Conservation (phyloP, 1,284 basidiomycete species). For the Singerocomus inundabilis region DNA sequence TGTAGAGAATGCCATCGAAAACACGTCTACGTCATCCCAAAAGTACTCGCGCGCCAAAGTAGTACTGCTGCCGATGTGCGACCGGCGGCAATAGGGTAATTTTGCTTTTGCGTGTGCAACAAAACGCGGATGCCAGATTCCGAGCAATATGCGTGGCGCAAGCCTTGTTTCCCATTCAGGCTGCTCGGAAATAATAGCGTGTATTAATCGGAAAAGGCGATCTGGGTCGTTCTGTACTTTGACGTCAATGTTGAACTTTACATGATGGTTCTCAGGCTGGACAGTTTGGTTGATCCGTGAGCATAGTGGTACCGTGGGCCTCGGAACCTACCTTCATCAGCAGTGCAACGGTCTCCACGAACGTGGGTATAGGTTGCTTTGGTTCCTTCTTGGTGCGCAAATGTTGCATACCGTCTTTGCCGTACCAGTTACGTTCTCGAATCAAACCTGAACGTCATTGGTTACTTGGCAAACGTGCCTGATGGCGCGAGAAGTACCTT, state of each 20-base stretch:
- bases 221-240: constrained; percentile 93
- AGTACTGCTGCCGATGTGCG: constrained; percentile 79
- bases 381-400: constrained; percentile 82
- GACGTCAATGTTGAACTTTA: constrained; percentile 91
- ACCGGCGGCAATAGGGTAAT: constrained; percentile 82
- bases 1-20: constrained; percentile 81
- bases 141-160: constrained; percentile 89
- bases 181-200: constrained; percentile 68
- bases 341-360: constrained; percentile 77
- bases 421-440: constrained; percentile 69
- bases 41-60: constrained; percentile 82
- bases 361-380: constrained; percentile 84
- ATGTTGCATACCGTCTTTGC: constrained; percentile 76
- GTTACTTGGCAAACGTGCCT: constrained; percentile 23
- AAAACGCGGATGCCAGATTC: constrained; percentile 92
- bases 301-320: constrained; percentile 7
- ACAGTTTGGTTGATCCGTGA: constrained; percentile 4
- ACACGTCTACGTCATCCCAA: constrained; percentile 86
- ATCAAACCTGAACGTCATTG: constrained; percentile 53
- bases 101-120: constrained; percentile 71
- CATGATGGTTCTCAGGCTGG: constrained; percentile 81
- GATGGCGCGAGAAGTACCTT: constrained; percentile 42
- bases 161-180: constrained; percentile 77
- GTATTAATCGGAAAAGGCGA: constrained; percentile 84
- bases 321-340: constrained; percentile 66